phyloP scores from a whole-genome alignment of 805 yeast species.

The Spathaspora boniae region DNA sequence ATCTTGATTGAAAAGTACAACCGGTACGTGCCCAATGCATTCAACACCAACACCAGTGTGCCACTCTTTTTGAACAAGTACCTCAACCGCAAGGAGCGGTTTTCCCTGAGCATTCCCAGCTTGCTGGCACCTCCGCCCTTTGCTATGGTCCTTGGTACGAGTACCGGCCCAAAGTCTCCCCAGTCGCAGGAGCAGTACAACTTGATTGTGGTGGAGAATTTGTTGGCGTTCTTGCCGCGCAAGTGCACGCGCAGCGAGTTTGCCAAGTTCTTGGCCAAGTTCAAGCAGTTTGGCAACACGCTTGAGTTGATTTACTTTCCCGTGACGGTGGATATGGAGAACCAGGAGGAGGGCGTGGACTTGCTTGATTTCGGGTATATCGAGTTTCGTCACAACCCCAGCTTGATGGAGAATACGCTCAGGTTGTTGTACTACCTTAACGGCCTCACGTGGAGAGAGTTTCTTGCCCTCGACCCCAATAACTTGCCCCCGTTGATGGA shows the following conservation, averaged over 20 bases:
- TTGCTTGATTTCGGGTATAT: conserved; percentile 49
- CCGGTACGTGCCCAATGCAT: conserved; percentile 15
- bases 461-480: conserved; percentile 21
- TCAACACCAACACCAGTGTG: conserved; percentile 23
- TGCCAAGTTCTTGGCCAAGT: conserved; percentile 38
- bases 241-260: conserved; percentile 36
- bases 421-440: conserved; percentile 47
- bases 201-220: conserved; percentile 35
- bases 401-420: conserved; percentile 45
- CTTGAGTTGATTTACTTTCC: conserved; percentile 57
- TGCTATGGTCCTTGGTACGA: too few relatives aligned
- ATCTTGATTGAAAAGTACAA: conserved; percentile 18
- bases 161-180: too few relatives aligned
- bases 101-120: conserved; percentile 10
- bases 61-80: conserved; percentile 58
- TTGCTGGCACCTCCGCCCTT: too few relatives aligned
- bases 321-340: conserved; percentile 5
- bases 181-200: conserved; percentile 11
- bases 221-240: conserved; percentile 49
- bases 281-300: conserved; percentile 40
- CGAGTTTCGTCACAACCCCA: conserved; percentile 29
- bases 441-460: conserved; percentile 45
- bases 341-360: conserved; percentile 21
- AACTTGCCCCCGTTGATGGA: conserved; percentile 5
- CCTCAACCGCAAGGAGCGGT: conserved; percentile 61